Evolutionary conservation across 2,329 filamentous ascomycete species (phyloP), one percentile per base, ranked within the genome.

Genomic region (Colletotrichum ledebouriae): DNA sequence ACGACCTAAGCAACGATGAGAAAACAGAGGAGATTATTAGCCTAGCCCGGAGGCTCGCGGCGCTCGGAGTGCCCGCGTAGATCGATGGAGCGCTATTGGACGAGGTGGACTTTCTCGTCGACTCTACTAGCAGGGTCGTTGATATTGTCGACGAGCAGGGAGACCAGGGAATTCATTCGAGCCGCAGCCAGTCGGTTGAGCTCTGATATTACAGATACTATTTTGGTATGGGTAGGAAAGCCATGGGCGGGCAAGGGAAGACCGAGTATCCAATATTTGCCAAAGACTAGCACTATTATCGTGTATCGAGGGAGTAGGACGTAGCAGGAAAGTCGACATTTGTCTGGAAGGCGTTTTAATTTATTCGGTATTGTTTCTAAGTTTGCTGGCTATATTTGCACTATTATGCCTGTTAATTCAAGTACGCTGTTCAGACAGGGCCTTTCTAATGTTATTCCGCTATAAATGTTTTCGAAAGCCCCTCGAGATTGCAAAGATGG

Each of bases 151-250:
- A 47, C 12, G n/a, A 47, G 17, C 4, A 47, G 22, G 44, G n/a
- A 47, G 3, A 47, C 17, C 0, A 13, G 3, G 44, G 7, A 46
- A 20, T 47, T 3, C 44, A 11, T 47, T 47, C 17, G 44, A 12
- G 17, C 13, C 44, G 44, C n/a, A 47, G 44, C 44, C 44, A 47
- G 44, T 47, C 44, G 44, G 17, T 47, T 47, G 44, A 47, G n/a
- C 44, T 47, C 44, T 47, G 44, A 47, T 47, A 7, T 22, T 47
- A 9, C 17, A 47, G 9, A 3, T 11, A 47, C 4, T 47, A n/a
- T 7, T 47, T 47, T 11, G 9, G 44, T 22, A 20, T 47, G 44
- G 44, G 3, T 22, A 46, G 17, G 42, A 46, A 46, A 46, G 42
- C 42, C 42, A 46, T 17, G 5, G 42, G 1, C 2, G 44, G 44